Evolutionary conservation across 805 yeast genomes (phyloP).

Genomic region (Cyberlindnera nakhonratchasimensis): DNA sequence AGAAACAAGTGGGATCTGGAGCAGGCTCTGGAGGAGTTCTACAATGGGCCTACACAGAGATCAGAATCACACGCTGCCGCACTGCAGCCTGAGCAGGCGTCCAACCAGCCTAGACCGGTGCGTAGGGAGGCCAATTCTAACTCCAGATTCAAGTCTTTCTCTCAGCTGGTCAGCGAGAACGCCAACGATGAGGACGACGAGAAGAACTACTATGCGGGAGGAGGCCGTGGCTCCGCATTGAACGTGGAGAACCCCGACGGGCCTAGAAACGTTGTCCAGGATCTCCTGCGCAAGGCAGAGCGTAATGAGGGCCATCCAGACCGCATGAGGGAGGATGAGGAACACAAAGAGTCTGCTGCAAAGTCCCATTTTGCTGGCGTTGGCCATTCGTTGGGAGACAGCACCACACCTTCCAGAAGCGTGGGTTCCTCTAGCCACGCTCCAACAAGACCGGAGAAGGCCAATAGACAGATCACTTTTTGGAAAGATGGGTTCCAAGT

Average conservation of each 20-base stretch:
- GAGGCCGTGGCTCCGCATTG: constrained; percentile 70
- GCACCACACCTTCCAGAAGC: constrained; percentile 31
- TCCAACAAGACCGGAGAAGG: constrained; percentile 46
- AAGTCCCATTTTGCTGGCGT: constrained; percentile 32
- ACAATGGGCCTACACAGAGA: constrained; percentile 22
- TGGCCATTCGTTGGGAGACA: constrained; percentile 40
- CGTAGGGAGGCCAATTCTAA: constrained; percentile 4
- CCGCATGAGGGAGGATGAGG: constrained; percentile 19
- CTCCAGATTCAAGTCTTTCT: constrained; percentile 38
- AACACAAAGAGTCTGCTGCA: constrained; percentile 30
- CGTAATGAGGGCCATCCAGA: constrained; percentile 47
- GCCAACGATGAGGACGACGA: constrained; percentile 50
- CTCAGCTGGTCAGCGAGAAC: constrained; percentile 35
- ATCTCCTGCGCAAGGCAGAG: constrained; percentile 65
- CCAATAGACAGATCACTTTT: constrained; percentile 78
- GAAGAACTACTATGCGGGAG: constrained; percentile 62
- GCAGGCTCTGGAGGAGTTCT: constrained; percentile 34
- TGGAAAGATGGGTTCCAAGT: constrained; percentile 97
- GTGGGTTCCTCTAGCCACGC: constrained; percentile 24
- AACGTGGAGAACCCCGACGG: constrained; percentile 69
- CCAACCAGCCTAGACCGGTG: constrained; percentile 1
- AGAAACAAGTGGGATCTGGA: constrained; percentile 30
- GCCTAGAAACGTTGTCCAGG: constrained; percentile 44
- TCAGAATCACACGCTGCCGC: constrained; percentile 3
- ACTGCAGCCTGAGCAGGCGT: constrained; percentile 11